Conservation (phyloP, 1,284 basidiomycete species). For the Leccinum pseudoinsigne region DNA sequence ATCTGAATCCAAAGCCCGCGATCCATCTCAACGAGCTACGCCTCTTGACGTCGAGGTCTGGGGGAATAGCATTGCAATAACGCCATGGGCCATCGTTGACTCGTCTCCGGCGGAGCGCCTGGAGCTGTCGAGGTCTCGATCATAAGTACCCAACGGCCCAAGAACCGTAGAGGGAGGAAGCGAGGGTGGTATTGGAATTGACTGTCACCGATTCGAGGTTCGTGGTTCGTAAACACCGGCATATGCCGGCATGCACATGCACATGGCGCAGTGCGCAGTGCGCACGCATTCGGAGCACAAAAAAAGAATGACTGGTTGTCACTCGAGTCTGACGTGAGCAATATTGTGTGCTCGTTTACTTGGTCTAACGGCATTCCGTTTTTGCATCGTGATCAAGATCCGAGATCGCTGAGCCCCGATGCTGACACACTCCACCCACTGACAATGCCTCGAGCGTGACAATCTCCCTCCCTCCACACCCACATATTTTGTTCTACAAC, state of each 20-base stretch:
- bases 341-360: not conserved
- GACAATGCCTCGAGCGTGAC: too few species aligned
- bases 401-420: too few species aligned
- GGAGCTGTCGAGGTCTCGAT: conserved; percentile 45
- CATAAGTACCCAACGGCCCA: conserved; percentile 37
- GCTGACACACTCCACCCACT: too few species aligned
- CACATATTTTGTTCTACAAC: too few species aligned
- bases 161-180: conserved; percentile 46
- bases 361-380: not conserved
- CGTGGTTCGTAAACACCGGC: not conserved
- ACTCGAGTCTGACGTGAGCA: not conserved
- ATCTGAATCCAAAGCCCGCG: conserved; percentile 17
- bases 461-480: too few species aligned
- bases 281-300: not conserved
- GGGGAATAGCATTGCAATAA: not conserved
- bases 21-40: conserved; percentile 24
- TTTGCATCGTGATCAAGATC: too few species aligned
- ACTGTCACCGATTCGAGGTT: not conserved
- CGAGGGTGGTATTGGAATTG: conserved; percentile 46
- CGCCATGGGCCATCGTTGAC: not conserved
- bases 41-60: too few species aligned
- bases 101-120: conserved; percentile 28
- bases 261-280: too few species aligned
- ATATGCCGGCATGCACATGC: too few species aligned
- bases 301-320: not conserved